Conservation (phyloP, 495 filamentous ascomycete species). For the Talaromyces adpressus region DNA sequence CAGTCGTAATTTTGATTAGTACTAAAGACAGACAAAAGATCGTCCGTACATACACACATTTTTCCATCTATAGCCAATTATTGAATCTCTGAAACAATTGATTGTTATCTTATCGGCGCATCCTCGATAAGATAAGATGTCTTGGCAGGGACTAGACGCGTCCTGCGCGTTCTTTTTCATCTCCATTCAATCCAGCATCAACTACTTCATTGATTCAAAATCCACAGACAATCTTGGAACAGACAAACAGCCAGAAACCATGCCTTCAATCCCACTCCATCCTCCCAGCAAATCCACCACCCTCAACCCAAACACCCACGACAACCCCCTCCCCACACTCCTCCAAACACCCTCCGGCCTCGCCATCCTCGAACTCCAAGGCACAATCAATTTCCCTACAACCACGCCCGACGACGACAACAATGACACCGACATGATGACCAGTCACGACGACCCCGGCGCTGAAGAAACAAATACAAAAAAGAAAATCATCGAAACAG, state of each 20-base stretch:
- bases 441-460: constrained; percentile 12
- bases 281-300: constrained; percentile 7
- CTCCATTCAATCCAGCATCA: background rate
- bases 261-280: constrained; percentile 37
- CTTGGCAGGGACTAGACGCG: background rate
- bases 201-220: no score
- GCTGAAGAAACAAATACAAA: constrained; percentile 8
- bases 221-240: background rate
- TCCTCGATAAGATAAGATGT: background rate
- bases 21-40: background rate
- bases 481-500: constrained; percentile 29
- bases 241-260: constrained; percentile 10
- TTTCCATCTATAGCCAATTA: no score
- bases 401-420: background rate
- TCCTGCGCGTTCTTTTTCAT: background rate
- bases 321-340: constrained; percentile 68
- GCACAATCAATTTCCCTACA: constrained; percentile 61
- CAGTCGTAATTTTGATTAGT: no score
- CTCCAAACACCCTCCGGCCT: constrained; percentile 72
- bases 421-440: constrained; percentile 6
- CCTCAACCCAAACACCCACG: constrained; percentile 9
- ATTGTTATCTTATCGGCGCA: background rate
- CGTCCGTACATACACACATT: background rate
- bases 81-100: no score
- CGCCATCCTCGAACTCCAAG: constrained; percentile 87